Base-by-base conservation (phyloP, 192 early-diverging fungal genomes). In the Linnemannia hyalina region DNA sequence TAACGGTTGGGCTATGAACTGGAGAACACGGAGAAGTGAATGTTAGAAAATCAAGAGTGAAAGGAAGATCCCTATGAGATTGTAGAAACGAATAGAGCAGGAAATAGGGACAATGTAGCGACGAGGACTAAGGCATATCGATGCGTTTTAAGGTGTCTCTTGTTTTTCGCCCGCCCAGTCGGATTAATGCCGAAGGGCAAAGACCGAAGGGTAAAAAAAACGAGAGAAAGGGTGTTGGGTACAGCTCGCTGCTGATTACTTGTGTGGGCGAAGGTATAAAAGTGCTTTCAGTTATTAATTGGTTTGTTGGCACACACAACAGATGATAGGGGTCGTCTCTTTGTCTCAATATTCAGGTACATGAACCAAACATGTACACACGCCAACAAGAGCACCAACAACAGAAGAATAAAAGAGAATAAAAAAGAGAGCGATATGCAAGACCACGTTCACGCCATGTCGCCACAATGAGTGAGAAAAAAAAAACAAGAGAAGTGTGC, bases 391-490 rank as follows among this genome's bases (percentile, higher is more conserved):
- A 52, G 20, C 49, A 40, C 38, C 4, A 49, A 49, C 47, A 49
- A 20, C 47, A 18, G 4, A 49, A 18, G 47, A 49, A 18, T 49
- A 49, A 49, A 4, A 49, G 16, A 49, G 47, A 49, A 49, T 49
- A 13, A 49, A 18, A 49, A 63, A 8, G 2, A 29, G 60, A 63
- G 26, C 60, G 60, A 63, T 63, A 63, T 63, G 60, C 60, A 63
- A 63, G 60, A 63, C 32, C 60, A 65, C 60, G 60, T 65, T 65
- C 60, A 65, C 29, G 60, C 60, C 60, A 65, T 65, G 29, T 65
- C 60, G 60, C 60, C 29, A 63, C 13, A 26, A 32, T 52, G 49
- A 52, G 49, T 6, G 60, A 32, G 60, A 32, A 15, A 65, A 65
- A 65, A 26, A 65, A 3, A 65, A 29, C 26, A 32, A 65, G 29